phyloP scores from a whole-genome alignment of 2,329 filamentous ascomycete species.

The Albophoma yamanashiensis region DNA sequence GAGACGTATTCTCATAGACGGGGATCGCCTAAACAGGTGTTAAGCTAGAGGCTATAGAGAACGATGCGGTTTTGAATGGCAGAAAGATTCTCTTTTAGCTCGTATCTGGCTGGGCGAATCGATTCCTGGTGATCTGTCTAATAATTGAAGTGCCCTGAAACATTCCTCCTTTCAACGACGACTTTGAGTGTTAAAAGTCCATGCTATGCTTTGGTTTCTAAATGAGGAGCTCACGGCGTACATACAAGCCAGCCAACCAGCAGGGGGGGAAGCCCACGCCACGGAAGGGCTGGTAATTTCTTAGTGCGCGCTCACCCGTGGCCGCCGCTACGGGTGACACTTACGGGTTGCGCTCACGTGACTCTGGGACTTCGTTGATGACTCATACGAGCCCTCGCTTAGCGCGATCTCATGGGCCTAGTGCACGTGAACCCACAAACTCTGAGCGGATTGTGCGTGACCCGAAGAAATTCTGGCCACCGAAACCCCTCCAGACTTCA shows the following conservation, averaged over 20 bases:
- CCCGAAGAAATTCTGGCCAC: slow-evolving; percentile 29
- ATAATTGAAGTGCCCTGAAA: neutral
- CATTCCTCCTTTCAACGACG: neutral
- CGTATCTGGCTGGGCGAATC: neutral
- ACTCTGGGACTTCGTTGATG: slow-evolving; percentile 3
- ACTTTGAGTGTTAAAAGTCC: neutral
- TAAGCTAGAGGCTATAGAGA: slow-evolving; percentile 3
- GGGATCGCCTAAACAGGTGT: slow-evolving; percentile 9
- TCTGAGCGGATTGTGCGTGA: slow-evolving; percentile 22
- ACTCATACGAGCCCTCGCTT: slow-evolving; percentile 29
- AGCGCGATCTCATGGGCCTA: slow-evolving; percentile 17
- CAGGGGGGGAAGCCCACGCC: too few species aligned
- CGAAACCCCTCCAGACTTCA: slow-evolving; percentile 28
- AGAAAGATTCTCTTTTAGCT: neutral
- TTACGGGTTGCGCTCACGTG: neutral
- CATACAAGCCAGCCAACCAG: too few species aligned
- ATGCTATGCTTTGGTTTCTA: too few species aligned
- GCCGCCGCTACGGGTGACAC: neutral
- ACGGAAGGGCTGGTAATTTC: neutral
- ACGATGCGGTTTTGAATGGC: neutral
- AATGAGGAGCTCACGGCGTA: too few species aligned
- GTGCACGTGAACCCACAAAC: slow-evolving; percentile 33
- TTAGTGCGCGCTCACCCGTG: neutral
- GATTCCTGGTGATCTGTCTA: neutral
- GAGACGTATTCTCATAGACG: slow-evolving; percentile 41